Base-by-base conservation (phyloP, 2,329 filamentous ascomycete species). In the Xylaria sp. region DNA sequence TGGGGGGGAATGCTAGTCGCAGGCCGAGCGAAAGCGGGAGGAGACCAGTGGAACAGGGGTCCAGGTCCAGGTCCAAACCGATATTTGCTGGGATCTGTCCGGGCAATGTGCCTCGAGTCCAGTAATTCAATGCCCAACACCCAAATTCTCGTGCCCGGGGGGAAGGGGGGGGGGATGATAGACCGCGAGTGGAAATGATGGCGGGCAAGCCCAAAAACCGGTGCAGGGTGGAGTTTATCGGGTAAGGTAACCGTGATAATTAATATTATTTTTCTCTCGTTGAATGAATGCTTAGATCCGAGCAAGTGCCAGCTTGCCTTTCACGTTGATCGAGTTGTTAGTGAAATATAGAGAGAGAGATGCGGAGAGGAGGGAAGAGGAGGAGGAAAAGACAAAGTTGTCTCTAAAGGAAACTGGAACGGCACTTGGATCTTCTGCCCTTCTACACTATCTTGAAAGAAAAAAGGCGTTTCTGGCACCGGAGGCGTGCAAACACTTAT, bases 251-350 rank as follows among this genome's bases (percentile, higher is more conserved):
- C 63, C 52, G 63, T 65, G 57, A 66, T 67, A 67, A 76, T 74
- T 74, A 74, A 69, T 68, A 69, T 74, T 72, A 71, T 66, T 72
- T 63, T 69, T 67, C 69, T 72, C 67, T 68, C 66, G 70, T 69
- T 60, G 63, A 76, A 76, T 73, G 77, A 82, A 73, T 76, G 79
- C 76, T 73, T 74, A 73, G 75, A 74, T 78, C 70, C 68, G 73
- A 80, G 79, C 81, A 84, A 85, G 81, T 74, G 59, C 82, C 82
- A 69, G 82, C 81, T 84, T 83, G 80, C 78, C 71, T 72, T 76
- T 75, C 69, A 75, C 72, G 60, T 68, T 66, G 63, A 60, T 66
- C 56, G 62, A 57, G 57, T n/a, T 62, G 29, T 56, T 55, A 62
- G 49, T 57, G 63, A 56, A 57, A n/a, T n/a, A 61, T 70, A 71